Conservation (phyloP, 1,139 yeast genomes). For the Hanseniaspora gamundiae region DNA sequence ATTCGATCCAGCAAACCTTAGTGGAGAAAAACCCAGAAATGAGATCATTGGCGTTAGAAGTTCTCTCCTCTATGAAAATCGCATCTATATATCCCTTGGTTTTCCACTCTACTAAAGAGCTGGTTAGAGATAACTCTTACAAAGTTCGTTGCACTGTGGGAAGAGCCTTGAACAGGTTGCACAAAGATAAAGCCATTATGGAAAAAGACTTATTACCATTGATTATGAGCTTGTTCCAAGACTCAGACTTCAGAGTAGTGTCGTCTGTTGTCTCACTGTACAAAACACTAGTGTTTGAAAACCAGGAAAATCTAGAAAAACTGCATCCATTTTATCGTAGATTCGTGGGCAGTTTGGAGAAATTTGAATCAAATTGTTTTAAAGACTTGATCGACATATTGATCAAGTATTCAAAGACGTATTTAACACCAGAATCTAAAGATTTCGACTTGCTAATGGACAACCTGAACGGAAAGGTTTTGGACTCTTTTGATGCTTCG, state of each 20-base stretch:
- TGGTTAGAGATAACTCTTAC: constrained; percentile 61
- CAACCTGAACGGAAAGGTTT: not conserved
- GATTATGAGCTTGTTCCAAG: constrained; percentile 46
- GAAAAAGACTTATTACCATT: constrained; percentile 36
- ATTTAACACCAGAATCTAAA: constrained; percentile 28
- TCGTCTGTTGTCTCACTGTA: constrained; percentile 55
- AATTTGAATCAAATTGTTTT: constrained; percentile 75
- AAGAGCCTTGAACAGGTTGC: constrained; percentile 60
- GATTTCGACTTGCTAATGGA: constrained; percentile 2
- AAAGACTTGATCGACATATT: constrained; percentile 46
- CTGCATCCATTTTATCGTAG: constrained; percentile 64
- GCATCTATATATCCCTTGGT: constrained; percentile 74
- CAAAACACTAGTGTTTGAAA: constrained; percentile 40
- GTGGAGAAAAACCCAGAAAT: constrained; percentile 55
- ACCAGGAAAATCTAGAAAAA: constrained; percentile 35
- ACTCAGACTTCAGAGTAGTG: constrained; percentile 53
- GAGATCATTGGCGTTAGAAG: constrained; percentile 65
- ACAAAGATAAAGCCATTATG: constrained; percentile 27
- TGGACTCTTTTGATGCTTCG: constrained; percentile 32
- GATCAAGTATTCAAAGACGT: constrained; percentile 52
- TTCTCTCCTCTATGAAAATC: constrained; percentile 70
- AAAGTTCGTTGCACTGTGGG: constrained; percentile 74
- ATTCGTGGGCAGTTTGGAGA: constrained; percentile 39
- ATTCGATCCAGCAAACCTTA: constrained; percentile 78
- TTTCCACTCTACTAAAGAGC: constrained; percentile 56